Evolutionary conservation across 352 stramenopile species (phyloP).

Genomic region (Phytophthora kernoviae): DNA sequence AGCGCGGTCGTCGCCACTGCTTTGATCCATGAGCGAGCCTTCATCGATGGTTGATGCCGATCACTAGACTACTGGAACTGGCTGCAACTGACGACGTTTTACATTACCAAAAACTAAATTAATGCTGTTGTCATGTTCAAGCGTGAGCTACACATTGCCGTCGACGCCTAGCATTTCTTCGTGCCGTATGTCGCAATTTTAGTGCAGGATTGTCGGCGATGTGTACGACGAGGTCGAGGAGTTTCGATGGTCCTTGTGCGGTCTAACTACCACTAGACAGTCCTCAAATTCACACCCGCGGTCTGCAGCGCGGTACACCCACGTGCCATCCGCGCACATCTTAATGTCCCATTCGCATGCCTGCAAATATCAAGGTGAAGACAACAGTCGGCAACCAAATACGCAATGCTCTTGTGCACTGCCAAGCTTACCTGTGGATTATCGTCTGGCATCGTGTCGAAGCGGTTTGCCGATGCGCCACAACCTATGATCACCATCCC

Average conservation of each 20-base stretch:
- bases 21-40: constrained; percentile 35
- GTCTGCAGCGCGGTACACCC: constrained; percentile 58
- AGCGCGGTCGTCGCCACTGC: constrained; percentile 23
- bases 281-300: constrained; percentile 53
- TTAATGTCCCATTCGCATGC: constrained; percentile 66
- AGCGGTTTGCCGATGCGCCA: constrained; percentile 1
- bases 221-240: constrained; percentile 6
- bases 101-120: constrained; percentile 7
- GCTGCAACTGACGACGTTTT: constrained; percentile 31
- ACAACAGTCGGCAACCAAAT: not conserved
- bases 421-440: constrained; percentile 44
- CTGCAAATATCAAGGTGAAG: constrained; percentile 25
- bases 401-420: not conserved
- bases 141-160: not conserved
- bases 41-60: constrained; percentile 23
- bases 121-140: constrained; percentile 1
- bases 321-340: constrained; percentile 68
- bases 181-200: not conserved
- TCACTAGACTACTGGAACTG: not conserved
- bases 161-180: not conserved
- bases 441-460: constrained; percentile 18
- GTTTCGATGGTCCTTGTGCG: not conserved
- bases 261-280: constrained; percentile 37
- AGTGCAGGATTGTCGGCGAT: constrained; percentile 6
- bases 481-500: not conserved